A percentile compares a stretch with the other conserved stretches of the same genome.
phyloP scores from a whole-genome alignment of 1,139 yeast species.

The Sugiyamaella sp. region DNA sequence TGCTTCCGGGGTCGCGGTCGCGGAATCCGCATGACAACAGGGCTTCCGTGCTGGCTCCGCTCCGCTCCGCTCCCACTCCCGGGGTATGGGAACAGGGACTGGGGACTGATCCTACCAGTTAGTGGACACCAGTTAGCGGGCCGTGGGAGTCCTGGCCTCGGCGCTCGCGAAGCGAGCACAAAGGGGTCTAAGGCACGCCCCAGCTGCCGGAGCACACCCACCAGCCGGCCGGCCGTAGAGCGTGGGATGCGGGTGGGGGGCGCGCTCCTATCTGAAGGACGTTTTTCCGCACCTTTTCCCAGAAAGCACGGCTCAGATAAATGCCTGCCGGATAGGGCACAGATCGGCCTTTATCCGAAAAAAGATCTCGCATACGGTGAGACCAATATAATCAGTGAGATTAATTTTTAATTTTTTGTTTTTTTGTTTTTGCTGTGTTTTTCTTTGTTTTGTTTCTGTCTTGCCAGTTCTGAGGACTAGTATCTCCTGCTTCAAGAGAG shows the following conservation, averaged over 20 bases:
- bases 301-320: neutral
- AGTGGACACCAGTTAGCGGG: too few species aligned
- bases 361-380: slow-evolving; percentile 7
- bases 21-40: too few species aligned
- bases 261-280: neutral
- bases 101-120: too few species aligned
- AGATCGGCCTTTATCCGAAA: slow-evolving; percentile 3
- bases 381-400: neutral
- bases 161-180: too few species aligned
- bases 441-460: neutral
- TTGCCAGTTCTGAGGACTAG: neutral
- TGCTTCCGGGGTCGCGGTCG: too few species aligned
- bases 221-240: too few species aligned
- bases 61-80: too few species aligned
- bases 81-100: too few species aligned
- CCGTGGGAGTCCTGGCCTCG: too few species aligned
- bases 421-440: slow-evolving; percentile 1
- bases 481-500: neutral
- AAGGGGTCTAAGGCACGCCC: too few species aligned
- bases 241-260: neutral
- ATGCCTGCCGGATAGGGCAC: neutral
- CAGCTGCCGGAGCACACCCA: too few species aligned
- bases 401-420: neutral
- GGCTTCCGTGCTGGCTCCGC: too few species aligned
- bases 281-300: neutral